Evolutionary conservation across 768 basidiomycete species (phyloP), one percentile per base, ranked within the genome.

Genomic region (Candolleomyces aberdarensis): DNA sequence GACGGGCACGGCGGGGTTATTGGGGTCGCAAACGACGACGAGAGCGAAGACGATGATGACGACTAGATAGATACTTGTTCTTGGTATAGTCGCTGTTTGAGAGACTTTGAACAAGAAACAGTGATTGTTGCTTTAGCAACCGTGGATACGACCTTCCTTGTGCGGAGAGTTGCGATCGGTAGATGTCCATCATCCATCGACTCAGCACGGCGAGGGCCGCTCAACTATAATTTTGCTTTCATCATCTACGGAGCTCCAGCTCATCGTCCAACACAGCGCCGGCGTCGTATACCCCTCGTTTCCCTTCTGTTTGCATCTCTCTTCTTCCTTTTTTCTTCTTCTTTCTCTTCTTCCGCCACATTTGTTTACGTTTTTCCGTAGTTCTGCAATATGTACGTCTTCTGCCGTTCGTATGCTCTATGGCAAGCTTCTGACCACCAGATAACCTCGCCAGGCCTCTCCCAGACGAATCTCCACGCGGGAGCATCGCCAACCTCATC

Each of bases 401-500:
- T 36, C 47, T 32, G 40, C 41, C 51, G 51, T 47, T 47, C 41
- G 13, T 17, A 26, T 26, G 44, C 31, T 44, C 43, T 19, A 58
- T 54, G 32, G 36, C 40, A 3, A 36, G 43, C 40, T 56, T 31
- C 58, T 59, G 43, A 51, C 40, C 13, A 44, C 11, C 10, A 32
- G 17, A 36, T 40, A 19, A 13, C 10, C 29, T n/a, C 57, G 44
- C 31, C 69, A 93, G 91, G 92, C 88, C 89, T 58, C 76, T 92
- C 63, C 91, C 92, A 74, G 92, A 94, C 80, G 92, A 94, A 76
- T 84, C 89, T 70, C 91, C 92, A 53, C 88, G 92, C 62, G 85
- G 84, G 71, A 91, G 88, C 67, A 92, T 94, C 52, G 92, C 92
- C 64, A 94, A 93, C 71, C 87, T 94, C 75, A 94, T 94, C 69